Base-by-base conservation (phyloP, 1,284 basidiomycete genomes). In the Athelia psychrophila region DNA sequence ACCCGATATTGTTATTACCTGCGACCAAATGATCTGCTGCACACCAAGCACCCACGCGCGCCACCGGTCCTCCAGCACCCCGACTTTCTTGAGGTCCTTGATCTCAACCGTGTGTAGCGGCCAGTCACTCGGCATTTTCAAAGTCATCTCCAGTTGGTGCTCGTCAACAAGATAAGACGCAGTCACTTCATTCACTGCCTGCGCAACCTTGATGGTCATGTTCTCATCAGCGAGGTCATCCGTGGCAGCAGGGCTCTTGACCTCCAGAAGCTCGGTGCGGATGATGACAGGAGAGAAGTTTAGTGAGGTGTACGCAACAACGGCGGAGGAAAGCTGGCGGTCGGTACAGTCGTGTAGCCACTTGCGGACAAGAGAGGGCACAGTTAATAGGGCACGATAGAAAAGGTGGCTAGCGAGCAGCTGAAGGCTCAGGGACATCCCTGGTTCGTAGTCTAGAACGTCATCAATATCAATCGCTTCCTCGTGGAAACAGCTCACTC, bases 231-330 rank as follows among this genome's bases (percentile, higher is more conserved):
- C 79, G 3, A 98, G 77, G 48, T 85, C 81, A 3, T 83, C 76
- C 3, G 83, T 69, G 0, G 80, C 76, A 40, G 78, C 75, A 0
- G 89, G 82, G 47, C 84, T 78, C 54, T 86, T 86, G 38, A 98
- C 78, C 48, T 87, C 86, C 2, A 81, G 76, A 16, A 99, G 78
- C 64, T 98, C 95, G 30, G 91, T 79, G 23, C 75, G 77, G 61
- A 98, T 91, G 61, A 99, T 84, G 38, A 93, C 83, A 0, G 95
- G 94, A 1, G 95, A 96, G 74, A 96, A 95, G 71, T 93, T 77
- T n/a, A 81, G 78, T 0, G 91, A 85, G 0, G 93, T 97, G 66
- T 93, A 95, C 30, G 79, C 74, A 2, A 86, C 78, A 53, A 99
- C 80, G 2, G 86, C 77, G 32, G 82, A 78, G 18, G 86, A 88